Base-by-base conservation (phyloP, 1,139 yeast species). In the Torulaspora pretoriensis region DNA sequence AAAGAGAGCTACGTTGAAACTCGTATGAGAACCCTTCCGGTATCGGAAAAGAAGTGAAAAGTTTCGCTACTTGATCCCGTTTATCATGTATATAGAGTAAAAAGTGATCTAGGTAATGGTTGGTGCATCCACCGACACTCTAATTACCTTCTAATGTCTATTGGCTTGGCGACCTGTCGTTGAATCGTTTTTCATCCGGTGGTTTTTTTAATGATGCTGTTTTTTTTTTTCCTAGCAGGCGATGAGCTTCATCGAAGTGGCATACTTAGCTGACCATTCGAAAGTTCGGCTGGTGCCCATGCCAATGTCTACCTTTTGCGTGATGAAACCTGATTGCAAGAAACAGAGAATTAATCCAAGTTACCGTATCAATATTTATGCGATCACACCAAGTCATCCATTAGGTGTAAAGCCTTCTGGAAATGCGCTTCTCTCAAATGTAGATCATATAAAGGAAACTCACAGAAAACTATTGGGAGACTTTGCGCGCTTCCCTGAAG, bases 371-470 rank as follows among this genome's bases (percentile, higher is more conserved):
- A 46, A 50, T 25, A 12, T 50, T 42, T 42, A 43, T 60, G 56
- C 64, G 2, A 40, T 56, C 8, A 52, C 57, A 2, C 60, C 70
- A 7, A 66, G 70, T 39, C 95, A 86, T 57, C 95, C 95, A 0
- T 67, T 85, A 27, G 83, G 84, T 45, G 83, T 86, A 16, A 79
- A 77, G 53, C 96, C 95, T 0, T 68, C 75, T 33, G 95, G 95
- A 3, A 86, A 86, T 57, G 72, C 53, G 33, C 62, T 53, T 34
- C 60, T 24, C 33, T 24, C 33, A 17, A 22, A 12, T 9, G 22
- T 34, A 14, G 60, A 61, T 22, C 61, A 59, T n/a, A 51, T 55
- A 4, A 35, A 28, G 14, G 27, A 12, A 7, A 23, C 12, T 8
- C 29, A 49, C 24, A 19, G 26, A 4, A 55, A 65, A 23, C 70